These are phyloP conservation scores for Pachysandra terminalis DNA, from an alignment of 164 flowering plant species.

Conservation along the genomic window DNA sequence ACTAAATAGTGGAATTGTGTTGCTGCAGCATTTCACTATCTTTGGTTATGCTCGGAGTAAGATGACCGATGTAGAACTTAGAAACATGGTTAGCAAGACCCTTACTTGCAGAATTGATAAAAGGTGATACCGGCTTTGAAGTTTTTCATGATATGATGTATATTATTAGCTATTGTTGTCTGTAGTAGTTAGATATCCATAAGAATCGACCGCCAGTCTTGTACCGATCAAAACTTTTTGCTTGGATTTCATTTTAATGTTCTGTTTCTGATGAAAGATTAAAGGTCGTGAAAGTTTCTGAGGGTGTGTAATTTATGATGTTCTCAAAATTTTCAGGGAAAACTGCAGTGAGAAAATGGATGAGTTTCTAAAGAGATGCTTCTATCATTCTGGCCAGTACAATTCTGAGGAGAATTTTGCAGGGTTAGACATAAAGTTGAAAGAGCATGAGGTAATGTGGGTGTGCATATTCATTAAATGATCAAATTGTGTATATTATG, in stretches of 20 bases:
- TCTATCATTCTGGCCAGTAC: constrained; percentile 91
- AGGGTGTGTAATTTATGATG: not conserved
- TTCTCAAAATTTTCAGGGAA: constrained; percentile 42
- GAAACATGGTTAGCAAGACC: constrained; percentile 87
- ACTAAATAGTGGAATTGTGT: not conserved
- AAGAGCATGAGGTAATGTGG: constrained; percentile 72
- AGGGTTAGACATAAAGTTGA: constrained; percentile 71
- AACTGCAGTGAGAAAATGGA: constrained; percentile 92
- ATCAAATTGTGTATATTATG: too few species aligned
- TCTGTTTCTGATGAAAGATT: not conserved
- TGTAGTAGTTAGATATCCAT: not conserved
- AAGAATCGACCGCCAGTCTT: not conserved
- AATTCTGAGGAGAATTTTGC: constrained; percentile 71
- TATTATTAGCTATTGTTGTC: not conserved
- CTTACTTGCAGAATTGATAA: constrained; percentile 92
- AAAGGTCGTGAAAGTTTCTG: not conserved
- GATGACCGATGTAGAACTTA: constrained; percentile 89
- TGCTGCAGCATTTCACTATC: constrained; percentile 74
- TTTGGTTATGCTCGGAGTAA: constrained; percentile 94
- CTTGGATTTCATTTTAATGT: not conserved
- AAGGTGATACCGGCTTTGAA: constrained; percentile 41
- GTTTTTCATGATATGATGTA: not conserved
- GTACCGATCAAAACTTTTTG: not conserved
- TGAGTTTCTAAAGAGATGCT: constrained; percentile 79
- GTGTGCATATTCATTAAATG: not conserved